These are phyloP conservation scores for Phialophora expanda DNA, from an alignment of 2,329 filamentous ascomycete species.

Conservation along the genomic window DNA sequence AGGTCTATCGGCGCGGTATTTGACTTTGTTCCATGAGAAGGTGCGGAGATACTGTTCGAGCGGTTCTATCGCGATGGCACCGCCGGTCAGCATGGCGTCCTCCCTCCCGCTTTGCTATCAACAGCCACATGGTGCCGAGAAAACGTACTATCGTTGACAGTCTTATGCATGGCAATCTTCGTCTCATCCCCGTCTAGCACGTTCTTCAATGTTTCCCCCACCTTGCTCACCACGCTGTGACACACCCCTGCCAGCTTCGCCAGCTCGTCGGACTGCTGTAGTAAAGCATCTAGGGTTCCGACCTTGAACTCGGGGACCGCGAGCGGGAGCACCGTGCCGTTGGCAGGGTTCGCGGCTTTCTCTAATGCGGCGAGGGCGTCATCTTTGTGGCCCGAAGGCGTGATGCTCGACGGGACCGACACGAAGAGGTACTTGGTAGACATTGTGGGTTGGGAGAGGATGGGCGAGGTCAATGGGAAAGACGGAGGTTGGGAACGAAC, in stretches of 20 bases:
- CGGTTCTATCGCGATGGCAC: conserved; percentile 69
- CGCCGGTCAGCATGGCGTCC: conserved; percentile 19
- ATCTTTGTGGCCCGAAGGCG: conserved; percentile 77
- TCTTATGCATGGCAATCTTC: conserved; percentile 84
- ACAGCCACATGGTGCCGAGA: not conserved
- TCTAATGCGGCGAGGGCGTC: conserved; percentile 80
- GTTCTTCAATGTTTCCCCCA: conserved; percentile 80
- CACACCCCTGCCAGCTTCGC: conserved; percentile 83
- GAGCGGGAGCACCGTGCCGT: conserved; percentile 77
- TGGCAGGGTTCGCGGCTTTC: conserved; percentile 72
- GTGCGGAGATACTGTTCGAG: conserved; percentile 88
- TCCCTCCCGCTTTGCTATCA: not conserved
- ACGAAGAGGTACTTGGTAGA: conserved; percentile 73
- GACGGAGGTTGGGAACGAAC: not conserved
- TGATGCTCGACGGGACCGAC: conserved; percentile 86
- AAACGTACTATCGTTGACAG: conserved; percentile 85
- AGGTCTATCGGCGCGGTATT: conserved; percentile 91
- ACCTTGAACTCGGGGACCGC: conserved; percentile 95
- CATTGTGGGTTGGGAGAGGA: conserved; percentile 18
- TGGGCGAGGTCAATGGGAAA: not conserved
- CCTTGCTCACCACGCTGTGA: conserved; percentile 82
- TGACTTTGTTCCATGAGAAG: conserved; percentile 97
- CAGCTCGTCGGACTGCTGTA: conserved; percentile 95
- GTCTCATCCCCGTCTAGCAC: conserved; percentile 84
- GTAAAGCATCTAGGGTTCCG: conserved; percentile 89